Evolutionary conservation across 164 flowering plant species (phyloP).

Genomic region (Chimonanthus praecox): DNA sequence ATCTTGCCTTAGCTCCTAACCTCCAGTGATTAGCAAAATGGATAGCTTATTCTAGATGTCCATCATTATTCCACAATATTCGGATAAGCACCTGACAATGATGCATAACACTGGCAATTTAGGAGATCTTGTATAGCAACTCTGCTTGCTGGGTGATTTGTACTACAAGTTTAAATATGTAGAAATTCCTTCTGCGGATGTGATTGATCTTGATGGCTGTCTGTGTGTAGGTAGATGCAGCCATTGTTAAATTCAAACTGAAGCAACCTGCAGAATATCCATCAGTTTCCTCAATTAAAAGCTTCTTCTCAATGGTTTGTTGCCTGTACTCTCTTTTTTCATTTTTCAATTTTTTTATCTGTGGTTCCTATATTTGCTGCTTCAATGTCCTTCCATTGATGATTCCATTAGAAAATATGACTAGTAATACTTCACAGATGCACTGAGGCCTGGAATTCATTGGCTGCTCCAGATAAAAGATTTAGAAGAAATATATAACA

Average conservation of each 20-base stretch:
- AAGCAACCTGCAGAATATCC: slow-evolving; percentile 74
- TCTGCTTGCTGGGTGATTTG: not conserved
- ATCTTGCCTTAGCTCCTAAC: not conserved
- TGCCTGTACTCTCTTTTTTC: not conserved
- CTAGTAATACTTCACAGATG: too few species aligned
- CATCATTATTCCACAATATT: too few species aligned
- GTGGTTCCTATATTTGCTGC: too few species aligned
- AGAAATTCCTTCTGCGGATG: not conserved
- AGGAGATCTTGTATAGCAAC: not conserved
- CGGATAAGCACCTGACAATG: not conserved
- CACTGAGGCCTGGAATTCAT: not conserved
- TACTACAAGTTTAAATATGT: too few species aligned
- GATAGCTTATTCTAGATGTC: not conserved
- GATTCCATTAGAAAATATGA: not conserved
- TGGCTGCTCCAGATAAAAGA: not conserved
- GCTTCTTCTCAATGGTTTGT: slow-evolving; percentile 83
- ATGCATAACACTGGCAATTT: not conserved
- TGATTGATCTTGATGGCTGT: not conserved
- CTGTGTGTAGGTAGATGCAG: slow-evolving; percentile 81
- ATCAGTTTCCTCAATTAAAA: slow-evolving; percentile 52
- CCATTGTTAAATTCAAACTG: slow-evolving; percentile 69
- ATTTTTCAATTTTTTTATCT: not conserved
- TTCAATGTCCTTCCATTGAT: not conserved
- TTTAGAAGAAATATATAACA: not conserved
- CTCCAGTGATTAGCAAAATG: not conserved